A percentile compares a stretch with the other conserved stretches of the same genome.
Conservation (phyloP, 2,329 filamentous ascomycete genomes). For the Exophiala sp. region DNA sequence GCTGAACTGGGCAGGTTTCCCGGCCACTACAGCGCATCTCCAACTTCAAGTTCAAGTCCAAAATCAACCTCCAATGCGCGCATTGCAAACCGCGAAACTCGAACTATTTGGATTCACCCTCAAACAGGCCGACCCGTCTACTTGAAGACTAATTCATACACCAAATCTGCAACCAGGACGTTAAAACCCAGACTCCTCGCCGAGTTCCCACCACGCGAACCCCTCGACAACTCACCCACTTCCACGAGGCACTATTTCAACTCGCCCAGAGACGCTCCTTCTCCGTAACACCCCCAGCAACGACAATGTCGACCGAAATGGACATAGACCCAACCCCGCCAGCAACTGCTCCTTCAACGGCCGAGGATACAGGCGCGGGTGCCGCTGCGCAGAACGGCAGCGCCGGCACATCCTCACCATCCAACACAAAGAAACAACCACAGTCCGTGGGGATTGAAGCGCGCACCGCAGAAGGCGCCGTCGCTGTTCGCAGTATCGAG, state of each 20-base stretch:
- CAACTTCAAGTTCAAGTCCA: no score
- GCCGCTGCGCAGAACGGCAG: conserved; percentile 27
- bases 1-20: no score
- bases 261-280: no score
- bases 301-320: conserved; percentile 43
- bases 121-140: no score
- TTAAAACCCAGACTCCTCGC: neutral
- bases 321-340: conserved; percentile 36
- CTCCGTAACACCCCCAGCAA: neutral
- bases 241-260: no score
- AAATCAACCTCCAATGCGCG: no score
- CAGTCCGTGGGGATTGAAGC: conserved; percentile 34
- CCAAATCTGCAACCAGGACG: no score
- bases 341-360: conserved; percentile 29
- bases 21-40: no score
- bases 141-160: no score
- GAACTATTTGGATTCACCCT: no score
- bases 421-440: conserved; percentile 9
- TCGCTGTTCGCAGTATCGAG: conserved; percentile 61
- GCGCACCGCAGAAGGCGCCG: conserved; percentile 41
- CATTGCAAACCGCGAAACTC: no score
- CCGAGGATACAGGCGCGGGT: conserved; percentile 17
- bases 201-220: neutral
- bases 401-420: conserved; percentile 4
- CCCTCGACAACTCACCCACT: no score